A percentile compares a stretch with the other conserved stretches of the same genome.
phyloP scores from a whole-genome alignment of 805 yeast species.

The Barnettozyma siamensis region DNA sequence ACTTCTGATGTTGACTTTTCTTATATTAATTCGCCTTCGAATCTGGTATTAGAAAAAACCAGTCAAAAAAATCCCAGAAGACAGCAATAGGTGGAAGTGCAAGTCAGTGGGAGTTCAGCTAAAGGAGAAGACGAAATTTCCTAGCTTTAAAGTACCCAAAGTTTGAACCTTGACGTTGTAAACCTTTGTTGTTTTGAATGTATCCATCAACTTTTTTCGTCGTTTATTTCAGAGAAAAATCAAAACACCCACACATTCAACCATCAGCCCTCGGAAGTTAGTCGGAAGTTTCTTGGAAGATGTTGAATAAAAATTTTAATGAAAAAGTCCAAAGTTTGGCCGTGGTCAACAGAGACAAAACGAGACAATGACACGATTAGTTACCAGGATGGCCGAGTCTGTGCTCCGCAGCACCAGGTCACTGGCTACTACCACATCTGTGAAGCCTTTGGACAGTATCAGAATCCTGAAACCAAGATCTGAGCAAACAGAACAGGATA shows the following conservation, averaged over 20 bases:
- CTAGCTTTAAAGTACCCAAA: neutral
- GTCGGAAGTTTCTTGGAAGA: no score
- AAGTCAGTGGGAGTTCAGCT: neutral
- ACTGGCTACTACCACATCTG: constrained; percentile 13
- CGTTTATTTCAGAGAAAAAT: neutral
- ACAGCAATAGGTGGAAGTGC: neutral
- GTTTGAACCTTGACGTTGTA: neutral
- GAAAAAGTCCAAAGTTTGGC: no score
- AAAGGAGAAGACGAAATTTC: neutral
- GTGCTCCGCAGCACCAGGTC: constrained; percentile 20
- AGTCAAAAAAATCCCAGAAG: neutral
- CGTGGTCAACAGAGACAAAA: neutral
- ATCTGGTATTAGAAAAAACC: neutral
- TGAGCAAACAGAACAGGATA: constrained; percentile 13
- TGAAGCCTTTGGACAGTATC: constrained; percentile 6
- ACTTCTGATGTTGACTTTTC: neutral
- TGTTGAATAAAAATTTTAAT: no score
- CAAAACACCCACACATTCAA: constrained; percentile 4
- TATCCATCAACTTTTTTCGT: constrained; percentile 2
- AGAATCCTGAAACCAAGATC: constrained; percentile 10
- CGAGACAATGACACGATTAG: constrained; percentile 1
- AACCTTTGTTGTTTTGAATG: neutral
- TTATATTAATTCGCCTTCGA: constrained; percentile 3
- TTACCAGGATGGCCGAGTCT: constrained; percentile 8
- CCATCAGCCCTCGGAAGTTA: neutral